Percentiles rank a stretch among this genome's conserved stretches.
phyloP scores from a whole-genome alignment of 1,284 basidiomycete species.

The Ceratobasidium sp. region DNA sequence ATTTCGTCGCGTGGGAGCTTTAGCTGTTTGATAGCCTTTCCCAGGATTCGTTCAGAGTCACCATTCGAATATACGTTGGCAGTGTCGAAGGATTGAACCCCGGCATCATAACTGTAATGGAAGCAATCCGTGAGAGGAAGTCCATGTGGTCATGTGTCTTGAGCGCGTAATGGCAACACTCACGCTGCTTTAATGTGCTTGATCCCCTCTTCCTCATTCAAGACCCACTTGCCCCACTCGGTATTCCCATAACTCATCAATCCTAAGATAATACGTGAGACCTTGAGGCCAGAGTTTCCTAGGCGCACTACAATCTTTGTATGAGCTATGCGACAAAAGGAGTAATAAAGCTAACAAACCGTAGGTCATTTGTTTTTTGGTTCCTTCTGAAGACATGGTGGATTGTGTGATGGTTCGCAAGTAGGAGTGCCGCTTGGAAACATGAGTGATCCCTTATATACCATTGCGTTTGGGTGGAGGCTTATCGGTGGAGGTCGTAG shows the following conservation, averaged over 20 bases:
- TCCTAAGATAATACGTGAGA: constrained; percentile 24
- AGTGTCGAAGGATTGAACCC: constrained; percentile 61
- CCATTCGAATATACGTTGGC: constrained; percentile 48
- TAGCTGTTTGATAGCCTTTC: constrained; percentile 44
- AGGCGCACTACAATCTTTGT: constrained; percentile 8
- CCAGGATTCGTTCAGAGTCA: constrained; percentile 43
- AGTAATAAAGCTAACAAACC: neutral
- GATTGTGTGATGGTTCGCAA: neutral
- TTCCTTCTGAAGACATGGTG: neutral
- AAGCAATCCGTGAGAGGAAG: constrained; percentile 1
- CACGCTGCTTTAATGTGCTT: constrained; percentile 49
- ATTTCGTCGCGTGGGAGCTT: constrained; percentile 41
- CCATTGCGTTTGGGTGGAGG: too few species aligned
- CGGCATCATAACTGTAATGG: constrained; percentile 48
- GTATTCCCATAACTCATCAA: neutral
- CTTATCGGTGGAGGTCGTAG: too few species aligned
- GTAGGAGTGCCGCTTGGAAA: too few species aligned
- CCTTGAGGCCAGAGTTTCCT: constrained; percentile 37
- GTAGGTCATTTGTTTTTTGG: constrained; percentile 18
- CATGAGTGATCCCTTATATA: too few species aligned
- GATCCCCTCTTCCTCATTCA: constrained; percentile 47
- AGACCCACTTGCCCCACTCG: constrained; percentile 45
- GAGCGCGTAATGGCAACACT: constrained; percentile 20
- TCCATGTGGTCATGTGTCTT: neutral
- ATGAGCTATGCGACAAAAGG: neutral